Conservation (phyloP, 441 rosid species). For the Pelargonium fulgidum region DNA sequence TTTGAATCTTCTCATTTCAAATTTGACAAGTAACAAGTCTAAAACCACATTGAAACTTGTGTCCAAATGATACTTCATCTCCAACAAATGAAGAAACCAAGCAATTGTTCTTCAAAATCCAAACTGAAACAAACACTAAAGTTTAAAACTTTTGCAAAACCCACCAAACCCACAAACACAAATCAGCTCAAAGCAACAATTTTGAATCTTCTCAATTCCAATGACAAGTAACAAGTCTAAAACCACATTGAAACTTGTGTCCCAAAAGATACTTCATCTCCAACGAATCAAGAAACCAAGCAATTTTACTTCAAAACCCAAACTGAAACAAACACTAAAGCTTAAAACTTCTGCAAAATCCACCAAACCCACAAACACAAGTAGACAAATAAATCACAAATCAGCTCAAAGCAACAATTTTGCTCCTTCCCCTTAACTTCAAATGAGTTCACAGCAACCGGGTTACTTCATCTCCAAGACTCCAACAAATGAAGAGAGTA, state of each 20-base stretch:
- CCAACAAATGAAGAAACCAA: too few species aligned
- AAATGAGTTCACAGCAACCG: neutral
- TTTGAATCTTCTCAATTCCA: too few species aligned
- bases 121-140: too few species aligned
- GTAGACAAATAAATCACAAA: neutral
- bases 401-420: neutral
- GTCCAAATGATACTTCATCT: too few species aligned
- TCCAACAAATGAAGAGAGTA: too few species aligned
- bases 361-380: neutral
- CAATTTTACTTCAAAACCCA: neutral
- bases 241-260: neutral
- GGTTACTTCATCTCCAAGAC: too few species aligned
- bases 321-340: too few species aligned
- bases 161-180: neutral
- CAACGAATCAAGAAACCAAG: neutral
- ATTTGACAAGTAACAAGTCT: neutral
- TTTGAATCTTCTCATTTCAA: too few species aligned
- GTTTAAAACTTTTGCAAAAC: too few species aligned
- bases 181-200: slow-evolving; percentile 5
- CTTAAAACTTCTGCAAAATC: too few species aligned
- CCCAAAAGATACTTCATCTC: neutral
- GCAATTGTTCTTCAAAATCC: too few species aligned
- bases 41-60: neutral
- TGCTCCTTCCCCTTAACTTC: neutral
- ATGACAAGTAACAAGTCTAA: neutral